Conservation (phyloP, 192 early-diverging fungal genomes). For the Phlyctochytrium planicorne region DNA sequence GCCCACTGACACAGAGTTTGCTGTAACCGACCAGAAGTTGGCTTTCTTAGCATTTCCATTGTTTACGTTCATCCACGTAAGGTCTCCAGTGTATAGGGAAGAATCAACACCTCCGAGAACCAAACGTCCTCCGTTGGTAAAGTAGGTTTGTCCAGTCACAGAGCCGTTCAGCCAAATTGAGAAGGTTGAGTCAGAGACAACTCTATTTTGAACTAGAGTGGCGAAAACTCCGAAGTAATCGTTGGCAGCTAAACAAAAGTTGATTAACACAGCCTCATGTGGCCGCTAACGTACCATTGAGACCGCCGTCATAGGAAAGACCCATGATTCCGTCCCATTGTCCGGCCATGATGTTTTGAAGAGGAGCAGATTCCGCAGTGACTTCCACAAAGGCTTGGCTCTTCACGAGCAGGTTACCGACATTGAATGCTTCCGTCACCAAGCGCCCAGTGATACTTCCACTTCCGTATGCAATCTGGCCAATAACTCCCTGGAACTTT, state of each 20-base stretch:
- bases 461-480: neutral
- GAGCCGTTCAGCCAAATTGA: conserved; percentile 6
- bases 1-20: neutral
- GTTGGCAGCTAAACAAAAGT: neutral
- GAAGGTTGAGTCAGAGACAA: neutral
- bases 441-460: neutral
- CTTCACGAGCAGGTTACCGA: neutral
- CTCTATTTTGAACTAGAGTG: neutral
- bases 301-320: conserved; percentile 54
- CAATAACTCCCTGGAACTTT: neutral
- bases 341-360: conserved; percentile 7
- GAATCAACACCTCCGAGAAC: neutral
- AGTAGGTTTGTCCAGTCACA: neutral
- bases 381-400: neutral
- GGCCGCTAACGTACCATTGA: neutral
- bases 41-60: neutral
- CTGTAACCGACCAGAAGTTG: neutral
- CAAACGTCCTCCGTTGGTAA: conserved; percentile 1
- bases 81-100: neutral
- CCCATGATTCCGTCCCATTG: conserved; percentile 96
- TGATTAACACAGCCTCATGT: neutral
- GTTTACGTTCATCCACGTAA: conserved; percentile 2
- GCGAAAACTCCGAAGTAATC: neutral
- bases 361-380: neutral
- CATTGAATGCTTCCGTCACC: neutral